Percentiles rank a stretch among this genome's conserved stretches.
Conservation (phyloP, 352 stramenopile genomes). For the Pythium pyrilobum region DNA sequence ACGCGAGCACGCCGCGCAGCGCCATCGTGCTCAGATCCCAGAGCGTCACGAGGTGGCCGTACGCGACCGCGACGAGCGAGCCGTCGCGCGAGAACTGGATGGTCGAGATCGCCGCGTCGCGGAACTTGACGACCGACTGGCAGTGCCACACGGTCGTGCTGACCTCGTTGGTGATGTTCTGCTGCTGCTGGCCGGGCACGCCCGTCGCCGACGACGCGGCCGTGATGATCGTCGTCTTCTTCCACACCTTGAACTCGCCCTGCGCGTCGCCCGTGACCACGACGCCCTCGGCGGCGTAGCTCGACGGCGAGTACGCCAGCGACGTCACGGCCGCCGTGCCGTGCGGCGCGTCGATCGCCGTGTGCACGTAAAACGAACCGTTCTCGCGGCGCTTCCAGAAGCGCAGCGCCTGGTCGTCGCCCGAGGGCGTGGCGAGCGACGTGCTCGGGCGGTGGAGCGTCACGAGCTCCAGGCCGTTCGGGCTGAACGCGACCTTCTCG, state of each 20-base stretch:
- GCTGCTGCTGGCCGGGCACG: conserved; percentile 6
- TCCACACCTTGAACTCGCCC: conserved; percentile 83
- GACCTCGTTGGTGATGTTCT: conserved; percentile 15
- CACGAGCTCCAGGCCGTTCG: conserved; percentile 41
- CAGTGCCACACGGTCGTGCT: conserved; percentile 55
- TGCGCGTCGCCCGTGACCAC: conserved; percentile 61
- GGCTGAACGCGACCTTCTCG: conserved; percentile 50
- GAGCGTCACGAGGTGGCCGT: conserved; percentile 73
- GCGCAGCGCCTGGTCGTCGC: conserved; percentile 55
- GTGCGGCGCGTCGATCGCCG: conserved; percentile 76
- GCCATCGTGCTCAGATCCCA: conserved; percentile 79
- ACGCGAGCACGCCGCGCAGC: conserved; percentile 68
- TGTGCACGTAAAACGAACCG: conserved; percentile 76
- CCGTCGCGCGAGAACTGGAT: conserved; percentile 70
- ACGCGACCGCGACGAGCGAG: conserved; percentile 81
- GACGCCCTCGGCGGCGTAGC: conserved; percentile 17
- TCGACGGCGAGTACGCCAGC: conserved; percentile 47
- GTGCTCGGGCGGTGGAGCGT: conserved; percentile 47
- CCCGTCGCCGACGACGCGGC: conserved; percentile 2
- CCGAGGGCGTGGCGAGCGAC: conserved; percentile 7
- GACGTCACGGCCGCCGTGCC: conserved; percentile 40
- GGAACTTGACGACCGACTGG: conserved; percentile 74
- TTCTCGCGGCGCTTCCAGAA: conserved; percentile 78
- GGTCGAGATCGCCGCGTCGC: conserved; percentile 56
- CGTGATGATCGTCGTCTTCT: conserved; percentile 28